Base-by-base conservation (phyloP, 768 basidiomycete genomes). In the Crepidotus variabilis region DNA sequence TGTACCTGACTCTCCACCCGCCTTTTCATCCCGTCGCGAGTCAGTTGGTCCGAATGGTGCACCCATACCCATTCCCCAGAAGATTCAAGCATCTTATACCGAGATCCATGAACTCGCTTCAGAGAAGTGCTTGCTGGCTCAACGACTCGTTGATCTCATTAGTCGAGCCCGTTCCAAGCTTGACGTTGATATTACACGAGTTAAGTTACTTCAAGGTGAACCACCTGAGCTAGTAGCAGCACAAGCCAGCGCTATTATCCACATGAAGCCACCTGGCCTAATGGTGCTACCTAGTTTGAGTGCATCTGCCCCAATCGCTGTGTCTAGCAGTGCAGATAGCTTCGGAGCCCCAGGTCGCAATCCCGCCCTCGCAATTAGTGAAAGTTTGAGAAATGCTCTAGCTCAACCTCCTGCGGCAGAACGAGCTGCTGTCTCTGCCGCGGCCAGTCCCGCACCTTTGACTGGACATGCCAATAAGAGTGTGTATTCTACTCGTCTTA, bases 141-240 rank as follows among this genome's bases (percentile, higher is more conserved):
- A 81, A 58, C 72, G 75, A 13, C 69, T 84, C 22, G 74, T 81
- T 28, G 78, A 80, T 34, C 73, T 82, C 35, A 70, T 84, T 32
- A 71, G 69, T 2, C 70, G 76, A 34, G 79, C 81, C 23, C 75
- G 76, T 47, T 71, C 76, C 13, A 72, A 78, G 45, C 75, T 85
- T 11, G 81, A 82, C 58, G 67, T 72, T 1, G 83, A 85, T 61
- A 69, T 85, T 20, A 65, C 66, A 50, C 75, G 75, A 61, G 78
- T 80, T 24, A 66, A 76, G 47, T 69, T 75, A 16, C 64, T 82
- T 20, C 79, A 80, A 58, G 81, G 81, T 33, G 81, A 80, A 56
- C 51, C 70, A 4, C 67, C 71, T 9, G 76, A 78, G 50, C 55
- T 59, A 45, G 57, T 64, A 11, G 59, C 59, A 4, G 57, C 63